These are phyloP conservation scores for Aureobasidium sp. DNA, from an alignment of 2,329 filamentous ascomycete species.

Conservation along the genomic window DNA sequence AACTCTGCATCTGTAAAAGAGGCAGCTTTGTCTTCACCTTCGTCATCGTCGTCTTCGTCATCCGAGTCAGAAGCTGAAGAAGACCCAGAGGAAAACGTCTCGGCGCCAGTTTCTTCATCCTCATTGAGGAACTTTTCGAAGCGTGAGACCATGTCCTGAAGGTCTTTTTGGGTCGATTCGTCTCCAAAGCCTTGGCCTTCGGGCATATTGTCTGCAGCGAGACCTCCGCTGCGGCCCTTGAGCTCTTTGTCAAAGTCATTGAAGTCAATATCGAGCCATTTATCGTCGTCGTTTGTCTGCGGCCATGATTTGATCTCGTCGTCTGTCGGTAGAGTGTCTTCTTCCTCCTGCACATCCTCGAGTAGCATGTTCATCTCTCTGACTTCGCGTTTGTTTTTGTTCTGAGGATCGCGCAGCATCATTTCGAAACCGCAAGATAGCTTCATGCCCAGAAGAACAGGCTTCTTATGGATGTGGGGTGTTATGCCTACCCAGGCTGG, in stretches of 20 bases:
- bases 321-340: constrained; percentile 63
- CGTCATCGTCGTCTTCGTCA: constrained; percentile 26
- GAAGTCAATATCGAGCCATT: constrained; percentile 89
- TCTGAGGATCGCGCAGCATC: constrained; percentile 61
- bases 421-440: constrained; percentile 87
- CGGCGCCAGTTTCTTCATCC: constrained; percentile 67
- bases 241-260: constrained; percentile 82
- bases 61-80: constrained; percentile 21
- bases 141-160: constrained; percentile 86
- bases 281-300: constrained; percentile 69
- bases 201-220: constrained; percentile 18
- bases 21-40: constrained; percentile 64
- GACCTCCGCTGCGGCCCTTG: constrained; percentile 41
- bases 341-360: constrained; percentile 66
- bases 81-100: constrained; percentile 45
- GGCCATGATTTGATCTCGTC: constrained; percentile 67
- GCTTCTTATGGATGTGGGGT: constrained; percentile 30
- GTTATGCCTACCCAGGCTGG: constrained; percentile 48
- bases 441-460: constrained; percentile 75
- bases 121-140: constrained; percentile 85
- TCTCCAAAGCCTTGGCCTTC: constrained; percentile 50
- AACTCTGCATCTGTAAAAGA: constrained; percentile 83
- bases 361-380: constrained; percentile 71
- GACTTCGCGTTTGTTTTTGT: constrained; percentile 60
- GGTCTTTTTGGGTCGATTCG: constrained; percentile 60